Evolutionary conservation across 495 filamentous ascomycete genomes (phyloP).

Genomic region (Aspergillus olivimuriae): DNA sequence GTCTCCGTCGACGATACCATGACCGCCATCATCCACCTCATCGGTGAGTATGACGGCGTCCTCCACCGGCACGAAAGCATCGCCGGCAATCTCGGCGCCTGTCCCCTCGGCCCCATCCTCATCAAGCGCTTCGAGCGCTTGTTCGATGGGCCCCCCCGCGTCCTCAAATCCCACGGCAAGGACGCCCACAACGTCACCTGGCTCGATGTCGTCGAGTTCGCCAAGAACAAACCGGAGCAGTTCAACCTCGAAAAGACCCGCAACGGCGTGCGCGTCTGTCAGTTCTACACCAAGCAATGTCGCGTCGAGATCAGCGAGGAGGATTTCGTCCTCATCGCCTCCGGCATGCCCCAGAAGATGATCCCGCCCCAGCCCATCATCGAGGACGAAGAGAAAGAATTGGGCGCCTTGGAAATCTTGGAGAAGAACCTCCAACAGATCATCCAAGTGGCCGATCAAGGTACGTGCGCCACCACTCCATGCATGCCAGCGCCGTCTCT

Average conservation of each 20-base stretch:
- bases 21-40: slow-evolving; percentile 56
- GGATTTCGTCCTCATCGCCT: slow-evolving; percentile 74
- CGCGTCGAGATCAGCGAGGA: slow-evolving; percentile 83
- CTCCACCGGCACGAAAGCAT: slow-evolving; percentile 80
- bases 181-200: slow-evolving; percentile 61
- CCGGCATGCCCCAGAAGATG: slow-evolving; percentile 76
- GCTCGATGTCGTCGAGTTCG: slow-evolving; percentile 82
- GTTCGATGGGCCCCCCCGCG: slow-evolving; percentile 72
- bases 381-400: slow-evolving; percentile 80
- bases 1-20: slow-evolving; percentile 54
- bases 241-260: slow-evolving; percentile 66
- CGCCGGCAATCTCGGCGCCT: slow-evolving; percentile 76
- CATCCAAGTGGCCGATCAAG: slow-evolving; percentile 75
- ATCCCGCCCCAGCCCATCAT: slow-evolving; percentile 75
- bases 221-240: slow-evolving; percentile 70
- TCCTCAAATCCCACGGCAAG: slow-evolving; percentile 59
- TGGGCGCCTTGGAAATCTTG: slow-evolving; percentile 76
- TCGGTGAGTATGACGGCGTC: slow-evolving; percentile 76
- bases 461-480: slow-evolving; percentile 27
- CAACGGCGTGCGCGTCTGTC: slow-evolving; percentile 64
- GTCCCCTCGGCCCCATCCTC: slow-evolving; percentile 73
- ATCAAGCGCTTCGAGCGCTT: slow-evolving; percentile 80
- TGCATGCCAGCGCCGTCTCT: slow-evolving; percentile 17
- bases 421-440: slow-evolving; percentile 68
- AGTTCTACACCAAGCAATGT: slow-evolving; percentile 73